Conservation (phyloP, 805 yeast species). For the Soucietia sequanensis region DNA sequence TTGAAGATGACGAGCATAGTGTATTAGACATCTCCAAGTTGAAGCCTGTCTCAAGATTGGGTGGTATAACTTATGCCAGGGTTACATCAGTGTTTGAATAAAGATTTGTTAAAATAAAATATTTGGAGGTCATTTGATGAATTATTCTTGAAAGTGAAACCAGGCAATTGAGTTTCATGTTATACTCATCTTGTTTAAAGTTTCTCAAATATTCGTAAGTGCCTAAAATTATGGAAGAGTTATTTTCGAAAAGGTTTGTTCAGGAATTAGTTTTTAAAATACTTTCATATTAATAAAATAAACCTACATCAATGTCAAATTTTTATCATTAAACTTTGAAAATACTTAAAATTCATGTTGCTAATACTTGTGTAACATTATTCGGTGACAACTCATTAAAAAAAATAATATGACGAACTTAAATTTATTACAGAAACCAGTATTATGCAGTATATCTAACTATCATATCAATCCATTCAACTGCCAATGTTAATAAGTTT, state of each 20-base stretch:
- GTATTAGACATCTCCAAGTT: conserved; percentile 45
- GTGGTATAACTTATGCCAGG: conserved; percentile 45
- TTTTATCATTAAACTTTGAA: conserved; percentile 20
- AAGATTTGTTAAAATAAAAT: too few relatives aligned
- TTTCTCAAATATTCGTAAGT: too few relatives aligned
- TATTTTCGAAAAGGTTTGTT: too few relatives aligned
- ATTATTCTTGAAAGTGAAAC: too few relatives aligned
- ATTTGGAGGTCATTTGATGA: too few relatives aligned
- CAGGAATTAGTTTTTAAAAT: too few relatives aligned
- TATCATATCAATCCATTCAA: conserved; percentile 18
- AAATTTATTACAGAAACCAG: conserved; percentile 78
- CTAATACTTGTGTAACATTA: conserved; percentile 67
- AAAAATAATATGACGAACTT: conserved; percentile 56
- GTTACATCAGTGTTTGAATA: conserved; percentile 44
- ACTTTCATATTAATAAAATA: conserved; percentile 12
- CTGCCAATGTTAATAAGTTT: conserved; percentile 49
- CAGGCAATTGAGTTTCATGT: too few relatives aligned
- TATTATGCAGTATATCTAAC: conserved; percentile 57
- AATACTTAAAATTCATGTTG: conserved; percentile 70
- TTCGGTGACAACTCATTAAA: conserved; percentile 50
- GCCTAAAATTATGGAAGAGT: too few relatives aligned
- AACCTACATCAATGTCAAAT: conserved; percentile 14
- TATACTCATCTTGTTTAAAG: too few relatives aligned
- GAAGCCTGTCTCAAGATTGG: conserved; percentile 56
- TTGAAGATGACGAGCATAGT: conserved; percentile 40